Percentiles rank a stretch among this genome's conserved stretches.
These are phyloP conservation scores for Erythrophleum ivorense DNA, from an alignment of 331 rosid genomes.

Conservation along the genomic window DNA sequence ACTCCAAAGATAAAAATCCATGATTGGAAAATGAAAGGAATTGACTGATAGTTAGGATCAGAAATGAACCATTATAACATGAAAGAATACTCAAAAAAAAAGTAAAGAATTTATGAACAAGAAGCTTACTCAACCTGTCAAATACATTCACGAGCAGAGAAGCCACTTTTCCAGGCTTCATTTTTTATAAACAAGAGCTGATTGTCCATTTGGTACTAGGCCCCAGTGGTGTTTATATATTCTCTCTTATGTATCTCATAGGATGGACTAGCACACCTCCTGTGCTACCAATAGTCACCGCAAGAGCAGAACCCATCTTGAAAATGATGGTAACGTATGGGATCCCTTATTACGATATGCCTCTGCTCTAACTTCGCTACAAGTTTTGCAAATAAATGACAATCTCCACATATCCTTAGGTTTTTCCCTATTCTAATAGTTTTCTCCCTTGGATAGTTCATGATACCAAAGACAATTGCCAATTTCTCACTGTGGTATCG, in stretches of 20 bases:
- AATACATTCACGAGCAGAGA: slow-evolving; percentile 17
- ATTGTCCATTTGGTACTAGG: slow-evolving; percentile 9
- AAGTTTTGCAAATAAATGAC: slow-evolving; percentile 81
- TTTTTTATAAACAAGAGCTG: slow-evolving; percentile 20
- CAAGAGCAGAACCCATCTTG: slow-evolving; percentile 80
- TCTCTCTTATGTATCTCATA: neutral
- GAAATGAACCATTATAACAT: slow-evolving; percentile 1
- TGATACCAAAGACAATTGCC: slow-evolving; percentile 76
- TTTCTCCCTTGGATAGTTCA: slow-evolving; percentile 71
- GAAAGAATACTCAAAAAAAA: neutral
- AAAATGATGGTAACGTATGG: slow-evolving; percentile 91
- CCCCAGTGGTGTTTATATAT: neutral
- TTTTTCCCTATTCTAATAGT: slow-evolving; percentile 82
- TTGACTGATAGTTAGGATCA: neutral
- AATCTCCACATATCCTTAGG: slow-evolving; percentile 92
- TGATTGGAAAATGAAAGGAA: slow-evolving; percentile 13
- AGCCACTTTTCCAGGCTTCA: slow-evolving; percentile 32
- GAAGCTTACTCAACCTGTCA: slow-evolving; percentile 26
- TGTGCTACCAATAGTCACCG: slow-evolving; percentile 80
- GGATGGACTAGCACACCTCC: slow-evolving; percentile 17
- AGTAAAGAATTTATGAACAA: slow-evolving; percentile 17
- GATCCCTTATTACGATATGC: slow-evolving; percentile 79
- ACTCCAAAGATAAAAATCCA: neutral
- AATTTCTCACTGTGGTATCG: slow-evolving; percentile 81
- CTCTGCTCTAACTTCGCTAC: slow-evolving; percentile 65